phyloP scores from a whole-genome alignment of 345 rosid genomes.

The Jatropha curcas region DNA sequence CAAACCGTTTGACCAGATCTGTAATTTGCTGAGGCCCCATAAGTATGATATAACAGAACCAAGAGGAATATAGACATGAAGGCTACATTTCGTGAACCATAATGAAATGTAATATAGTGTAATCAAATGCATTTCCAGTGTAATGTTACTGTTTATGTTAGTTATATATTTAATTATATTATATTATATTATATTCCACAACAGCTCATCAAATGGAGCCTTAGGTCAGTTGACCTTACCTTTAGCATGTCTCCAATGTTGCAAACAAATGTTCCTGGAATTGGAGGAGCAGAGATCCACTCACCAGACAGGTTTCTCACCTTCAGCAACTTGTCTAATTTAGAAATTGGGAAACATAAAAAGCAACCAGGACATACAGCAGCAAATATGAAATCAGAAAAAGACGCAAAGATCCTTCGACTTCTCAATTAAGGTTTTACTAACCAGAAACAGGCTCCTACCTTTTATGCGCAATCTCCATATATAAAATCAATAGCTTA shows the following conservation, averaged over 20 bases:
- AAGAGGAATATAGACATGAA: neutral
- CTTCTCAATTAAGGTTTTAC: too few relatives aligned
- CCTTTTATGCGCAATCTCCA: too few relatives aligned
- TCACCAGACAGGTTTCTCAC: conserved; percentile 75
- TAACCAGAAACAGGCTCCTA: neutral
- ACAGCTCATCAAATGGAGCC: too few relatives aligned
- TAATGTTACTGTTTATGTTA: too few relatives aligned
- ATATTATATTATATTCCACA: too few relatives aligned
- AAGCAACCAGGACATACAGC: neutral
- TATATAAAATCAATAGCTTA: too few relatives aligned
- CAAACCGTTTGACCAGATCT: conserved; percentile 79
- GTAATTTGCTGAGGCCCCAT: conserved; percentile 20
- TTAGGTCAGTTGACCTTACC: conserved; percentile 34
- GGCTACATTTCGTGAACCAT: too few relatives aligned
- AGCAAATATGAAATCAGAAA: neutral
- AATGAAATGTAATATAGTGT: too few relatives aligned
- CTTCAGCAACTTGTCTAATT: conserved; percentile 36
- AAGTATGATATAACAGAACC: conserved; percentile 2
- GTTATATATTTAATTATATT: too few relatives aligned
- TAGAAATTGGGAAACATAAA: neutral
- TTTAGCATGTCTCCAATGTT: conserved; percentile 95
- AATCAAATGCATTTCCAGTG: too few relatives aligned
- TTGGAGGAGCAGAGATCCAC: conserved; percentile 86
- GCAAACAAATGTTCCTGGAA: conserved; percentile 83
- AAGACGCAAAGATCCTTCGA: neutral